Percentiles rank a stretch among this genome's conserved stretches.
phyloP scores from a whole-genome alignment of 2,329 filamentous ascomycete species.

The Aspergillus viridinutans region DNA sequence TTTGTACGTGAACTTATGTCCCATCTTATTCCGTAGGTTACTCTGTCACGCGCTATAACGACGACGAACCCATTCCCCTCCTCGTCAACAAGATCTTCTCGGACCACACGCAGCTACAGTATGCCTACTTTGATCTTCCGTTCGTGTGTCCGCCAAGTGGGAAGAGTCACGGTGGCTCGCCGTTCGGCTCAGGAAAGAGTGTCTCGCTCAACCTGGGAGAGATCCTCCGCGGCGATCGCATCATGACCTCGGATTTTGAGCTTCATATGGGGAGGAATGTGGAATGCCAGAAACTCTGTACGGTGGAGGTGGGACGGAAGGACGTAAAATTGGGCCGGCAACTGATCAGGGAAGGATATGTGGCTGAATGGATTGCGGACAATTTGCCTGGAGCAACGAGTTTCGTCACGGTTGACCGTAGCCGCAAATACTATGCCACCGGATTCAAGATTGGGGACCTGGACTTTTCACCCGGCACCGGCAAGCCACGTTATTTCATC shows the following conservation, averaged over 20 bases:
- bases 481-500: slow-evolving; percentile 65
- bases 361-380: slow-evolving; percentile 92
- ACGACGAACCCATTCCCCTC: slow-evolving; percentile 74
- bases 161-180: slow-evolving; percentile 59
- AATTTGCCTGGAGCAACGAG: slow-evolving; percentile 85
- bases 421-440: slow-evolving; percentile 79
- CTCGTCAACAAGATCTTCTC: slow-evolving; percentile 91
- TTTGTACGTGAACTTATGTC: not conserved
- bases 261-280: slow-evolving; percentile 72
- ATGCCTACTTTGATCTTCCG: slow-evolving; percentile 82
- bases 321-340: slow-evolving; percentile 66
- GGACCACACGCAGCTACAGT: slow-evolving; percentile 84
- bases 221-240: slow-evolving; percentile 80
- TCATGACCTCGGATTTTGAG: slow-evolving; percentile 79
- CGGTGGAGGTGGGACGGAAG: slow-evolving; percentile 58
- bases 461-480: slow-evolving; percentile 58
- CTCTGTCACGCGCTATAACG: slow-evolving; percentile 74
- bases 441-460: slow-evolving; percentile 85
- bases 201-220: slow-evolving; percentile 82
- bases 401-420: slow-evolving; percentile 81
- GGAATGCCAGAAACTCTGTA: slow-evolving; percentile 69
- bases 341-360: slow-evolving; percentile 72
- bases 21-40: slow-evolving; percentile 55
- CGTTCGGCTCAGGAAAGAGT: slow-evolving; percentile 69
- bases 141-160: slow-evolving; percentile 81